Conservation (phyloP, 768 basidiomycete species). For the Candolleomyces efflorescens region DNA sequence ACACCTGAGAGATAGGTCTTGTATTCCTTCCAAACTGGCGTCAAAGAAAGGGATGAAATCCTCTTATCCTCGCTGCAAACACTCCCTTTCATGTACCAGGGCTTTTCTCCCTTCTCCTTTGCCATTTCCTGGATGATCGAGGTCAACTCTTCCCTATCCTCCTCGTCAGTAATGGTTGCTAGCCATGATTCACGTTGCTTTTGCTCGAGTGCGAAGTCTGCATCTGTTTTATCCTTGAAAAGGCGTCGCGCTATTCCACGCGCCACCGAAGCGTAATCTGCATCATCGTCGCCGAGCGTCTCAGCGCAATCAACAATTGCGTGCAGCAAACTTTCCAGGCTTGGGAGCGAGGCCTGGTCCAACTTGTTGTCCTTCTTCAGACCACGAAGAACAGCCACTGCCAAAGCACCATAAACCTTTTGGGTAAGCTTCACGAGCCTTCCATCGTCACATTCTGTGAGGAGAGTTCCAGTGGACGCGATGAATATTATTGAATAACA, state of each 20-base stretch:
- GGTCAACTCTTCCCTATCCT: constrained; percentile 17
- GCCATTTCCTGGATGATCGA: constrained; percentile 16
- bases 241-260: constrained; percentile 30
- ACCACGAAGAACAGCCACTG: constrained; percentile 28
- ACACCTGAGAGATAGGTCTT: constrained; percentile 20
- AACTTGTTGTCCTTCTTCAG: constrained; percentile 26
- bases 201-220: constrained; percentile 22
- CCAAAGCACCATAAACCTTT: constrained; percentile 29
- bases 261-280: constrained; percentile 26
- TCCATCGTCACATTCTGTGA: constrained; percentile 29
- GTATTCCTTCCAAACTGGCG: constrained; percentile 36
- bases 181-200: constrained; percentile 28
- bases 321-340: constrained; percentile 28
- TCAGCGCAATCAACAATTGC: constrained; percentile 22
- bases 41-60: constrained; percentile 20
- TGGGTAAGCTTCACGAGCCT: constrained; percentile 26
- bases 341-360: constrained; percentile 24
- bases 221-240: constrained; percentile 25
- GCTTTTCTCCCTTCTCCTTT: constrained; percentile 17
- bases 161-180: constrained; percentile 17
- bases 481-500: background rate
- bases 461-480: background rate
- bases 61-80: constrained; percentile 21
- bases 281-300: constrained; percentile 16
- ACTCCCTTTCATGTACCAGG: constrained; percentile 27